These are phyloP conservation scores for Gypsophila paniculata DNA, from an alignment of 179 eudicot genomes.

Conservation along the genomic window DNA sequence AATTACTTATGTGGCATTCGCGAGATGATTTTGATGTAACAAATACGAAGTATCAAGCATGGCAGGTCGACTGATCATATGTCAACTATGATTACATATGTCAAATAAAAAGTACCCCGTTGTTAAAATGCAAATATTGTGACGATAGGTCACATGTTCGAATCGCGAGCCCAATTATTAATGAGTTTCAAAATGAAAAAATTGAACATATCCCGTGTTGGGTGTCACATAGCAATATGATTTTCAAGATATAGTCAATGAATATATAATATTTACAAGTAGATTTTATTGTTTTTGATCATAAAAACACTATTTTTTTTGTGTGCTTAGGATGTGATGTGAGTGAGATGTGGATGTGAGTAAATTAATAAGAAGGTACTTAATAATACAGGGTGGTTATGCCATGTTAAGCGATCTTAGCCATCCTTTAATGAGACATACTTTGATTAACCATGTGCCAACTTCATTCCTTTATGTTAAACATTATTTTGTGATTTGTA, in stretches of 20 bases:
- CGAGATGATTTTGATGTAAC: no score
- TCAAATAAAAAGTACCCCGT: no score
- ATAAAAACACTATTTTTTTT: not conserved
- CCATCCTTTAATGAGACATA: conserved; percentile 30
- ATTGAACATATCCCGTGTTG: conserved; percentile 4
- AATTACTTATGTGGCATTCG: no score
- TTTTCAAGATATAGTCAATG: not conserved
- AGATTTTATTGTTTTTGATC: not conserved
- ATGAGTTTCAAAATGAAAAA: no score
- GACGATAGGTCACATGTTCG: not conserved
- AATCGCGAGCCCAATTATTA: no score
- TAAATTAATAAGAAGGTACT: conserved; percentile 21
- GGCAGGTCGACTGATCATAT: no score
- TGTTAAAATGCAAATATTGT: no score
- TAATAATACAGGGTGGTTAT: conserved; percentile 16
- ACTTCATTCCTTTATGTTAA: not conserved
- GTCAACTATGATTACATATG: no score
- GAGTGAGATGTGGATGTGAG: no score
- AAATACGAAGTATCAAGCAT: no score
- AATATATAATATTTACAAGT: not conserved
- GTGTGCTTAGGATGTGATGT: conserved; percentile 6
- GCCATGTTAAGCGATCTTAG: conserved; percentile 29
- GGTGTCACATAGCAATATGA: not conserved
- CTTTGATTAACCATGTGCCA: conserved; percentile 33
- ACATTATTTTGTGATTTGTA: conserved; percentile 13